Percentiles rank a stretch among this genome's conserved stretches.
phyloP scores from a whole-genome alignment of 768 basidiomycete species.

The Pleurotus eryngii region DNA sequence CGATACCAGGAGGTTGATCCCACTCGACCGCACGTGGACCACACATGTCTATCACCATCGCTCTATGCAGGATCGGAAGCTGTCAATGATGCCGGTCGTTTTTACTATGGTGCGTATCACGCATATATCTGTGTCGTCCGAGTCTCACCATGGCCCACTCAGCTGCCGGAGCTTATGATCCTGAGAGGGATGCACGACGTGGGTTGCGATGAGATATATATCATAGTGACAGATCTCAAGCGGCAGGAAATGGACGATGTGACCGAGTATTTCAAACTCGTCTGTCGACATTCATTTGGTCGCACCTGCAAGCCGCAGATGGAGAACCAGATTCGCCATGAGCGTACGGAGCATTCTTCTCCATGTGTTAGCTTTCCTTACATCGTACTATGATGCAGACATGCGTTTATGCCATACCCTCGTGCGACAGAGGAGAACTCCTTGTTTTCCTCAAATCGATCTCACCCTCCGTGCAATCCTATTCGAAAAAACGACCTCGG shows the following conservation, averaged over 20 bases:
- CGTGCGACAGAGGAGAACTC: constrained; percentile 65
- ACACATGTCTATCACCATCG: constrained; percentile 79
- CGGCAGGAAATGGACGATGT: constrained; percentile 79
- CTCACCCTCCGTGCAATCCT: constrained; percentile 73
- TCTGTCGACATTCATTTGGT: constrained; percentile 62
- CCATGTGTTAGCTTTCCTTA: constrained; percentile 4
- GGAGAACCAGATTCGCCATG: constrained; percentile 63
- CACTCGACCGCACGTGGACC: constrained; percentile 79
- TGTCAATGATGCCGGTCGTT: constrained; percentile 77
- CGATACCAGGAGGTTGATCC: constrained; percentile 74
- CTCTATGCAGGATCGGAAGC: constrained; percentile 68
- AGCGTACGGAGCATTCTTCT: constrained; percentile 47
- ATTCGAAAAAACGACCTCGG: constrained; percentile 69
- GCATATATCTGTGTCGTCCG: constrained; percentile 6
- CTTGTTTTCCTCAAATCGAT: constrained; percentile 82
- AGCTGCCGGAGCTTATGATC: constrained; percentile 80
- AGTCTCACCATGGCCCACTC: constrained; percentile 6
- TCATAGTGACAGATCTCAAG: constrained; percentile 78
- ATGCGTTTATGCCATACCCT: constrained; percentile 69
- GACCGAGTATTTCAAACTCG: constrained; percentile 75
- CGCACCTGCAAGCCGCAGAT: constrained; percentile 63
- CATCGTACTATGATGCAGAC: constrained; percentile 29
- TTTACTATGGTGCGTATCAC: constrained; percentile 64
- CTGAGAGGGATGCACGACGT: constrained; percentile 78
- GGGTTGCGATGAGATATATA: constrained; percentile 74